Base-by-base conservation (phyloP, 2,329 filamentous ascomycete species). In the Diaporthe destruens region DNA sequence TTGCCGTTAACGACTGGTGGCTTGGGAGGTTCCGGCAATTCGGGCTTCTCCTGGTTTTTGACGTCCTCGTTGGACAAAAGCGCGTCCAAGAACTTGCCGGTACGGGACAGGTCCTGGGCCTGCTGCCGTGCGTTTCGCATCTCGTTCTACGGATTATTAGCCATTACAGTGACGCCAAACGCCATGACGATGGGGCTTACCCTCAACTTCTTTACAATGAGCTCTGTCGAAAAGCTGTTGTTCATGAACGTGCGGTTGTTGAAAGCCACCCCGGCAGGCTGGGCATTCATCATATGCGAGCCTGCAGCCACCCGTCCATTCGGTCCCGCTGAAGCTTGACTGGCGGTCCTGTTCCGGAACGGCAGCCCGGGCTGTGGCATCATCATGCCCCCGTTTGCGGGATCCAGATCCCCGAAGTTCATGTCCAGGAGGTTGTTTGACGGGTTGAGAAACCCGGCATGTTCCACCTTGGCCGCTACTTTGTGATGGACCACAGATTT, bases 401-500 rank as follows among this genome's bases (percentile, higher is more conserved):
- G 93, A 79, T 98, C 95, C 39, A 98, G 86, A 78, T 98, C 96
- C 59, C 94, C 94, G 84, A 98, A 97, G 78, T 93, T 97, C 84
- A 98, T 91, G 79, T 98, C 95, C 77, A 97, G 83, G 59, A 95
- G 89, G 79, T 93, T 97, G 77, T 89, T 93, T 11, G 91, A 89
- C 14, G 92, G 89, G 56, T 89, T 91, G 75, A 95, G 89, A 75
- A 96, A 92, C 8, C 96, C 96, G 51, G 96, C 95, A 83, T 98
- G 94, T 81, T 99, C 96, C 71, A 99, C 95, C 80, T 97, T 97
- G 71, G 96, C 95, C 25, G 96, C 95, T 61, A 99, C 96, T 80
- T 99, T 99, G 85, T 98, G 96, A 80, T 99, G 96, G 18, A 99
- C 95, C 36, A 99, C 95, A 0, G 95, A 98, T 84, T 98, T 98